These are phyloP conservation scores for Citrus mangshanensis DNA, from an alignment of 345 rosid genomes.

Conservation along the genomic window DNA sequence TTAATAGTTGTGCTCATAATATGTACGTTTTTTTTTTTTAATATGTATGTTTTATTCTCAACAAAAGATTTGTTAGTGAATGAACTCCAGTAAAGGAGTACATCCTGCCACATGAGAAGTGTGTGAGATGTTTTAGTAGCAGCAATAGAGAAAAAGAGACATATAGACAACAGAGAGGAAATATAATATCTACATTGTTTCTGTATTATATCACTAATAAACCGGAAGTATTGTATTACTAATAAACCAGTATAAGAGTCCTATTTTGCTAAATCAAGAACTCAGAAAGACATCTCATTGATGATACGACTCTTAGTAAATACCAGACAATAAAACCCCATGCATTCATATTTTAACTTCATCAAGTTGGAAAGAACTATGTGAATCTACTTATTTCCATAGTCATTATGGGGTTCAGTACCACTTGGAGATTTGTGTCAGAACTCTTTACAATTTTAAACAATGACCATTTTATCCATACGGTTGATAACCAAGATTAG, in stretches of 20 bases:
- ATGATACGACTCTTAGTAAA: background rate
- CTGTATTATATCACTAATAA: background rate
- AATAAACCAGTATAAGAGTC: background rate
- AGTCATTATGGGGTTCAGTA: background rate
- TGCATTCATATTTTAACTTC: background rate
- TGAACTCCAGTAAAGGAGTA: background rate
- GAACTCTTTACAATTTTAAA: background rate
- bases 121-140: background rate
- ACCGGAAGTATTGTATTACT: background rate
- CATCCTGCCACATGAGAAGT: background rate
- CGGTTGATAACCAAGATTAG: background rate
- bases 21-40: background rate
- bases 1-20: background rate
- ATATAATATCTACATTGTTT: too few species aligned
- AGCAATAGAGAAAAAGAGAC: background rate
- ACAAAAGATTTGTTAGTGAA: background rate
- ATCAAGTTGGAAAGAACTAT: background rate
- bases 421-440: background rate
- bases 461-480: background rate
- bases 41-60: background rate
- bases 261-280: background rate
- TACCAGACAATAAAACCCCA: background rate
- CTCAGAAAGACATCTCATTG: background rate
- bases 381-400: background rate
- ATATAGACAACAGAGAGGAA: background rate